phyloP scores from a whole-genome alignment of 1,139 yeast genomes.

The Lodderomyces theae region DNA sequence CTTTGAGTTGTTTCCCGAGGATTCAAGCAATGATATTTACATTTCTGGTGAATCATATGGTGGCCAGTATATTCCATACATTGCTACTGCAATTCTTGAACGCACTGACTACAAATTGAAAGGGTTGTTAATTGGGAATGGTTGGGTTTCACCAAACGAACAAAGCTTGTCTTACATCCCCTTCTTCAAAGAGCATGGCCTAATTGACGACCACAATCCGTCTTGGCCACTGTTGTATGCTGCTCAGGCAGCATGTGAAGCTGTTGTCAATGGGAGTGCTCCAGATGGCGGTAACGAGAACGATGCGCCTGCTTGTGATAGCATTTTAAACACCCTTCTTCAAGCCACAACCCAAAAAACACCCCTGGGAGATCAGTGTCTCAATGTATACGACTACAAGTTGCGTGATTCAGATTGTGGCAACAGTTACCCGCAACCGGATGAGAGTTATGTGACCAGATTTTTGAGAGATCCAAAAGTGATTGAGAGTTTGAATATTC shows the following conservation, averaged over 20 bases:
- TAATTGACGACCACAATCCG: conserved; percentile 43
- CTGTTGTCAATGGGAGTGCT: conserved; percentile 18
- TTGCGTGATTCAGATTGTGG: conserved; percentile 78
- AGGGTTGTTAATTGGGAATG: conserved; percentile 86
- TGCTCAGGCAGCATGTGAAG: conserved; percentile 64
- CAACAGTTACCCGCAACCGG: conserved; percentile 79
- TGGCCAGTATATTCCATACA: conserved; percentile 92
- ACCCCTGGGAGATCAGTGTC: conserved; percentile 47
- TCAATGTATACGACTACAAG: conserved; percentile 80
- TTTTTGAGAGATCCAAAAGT: conserved; percentile 61
- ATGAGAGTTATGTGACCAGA: background rate
- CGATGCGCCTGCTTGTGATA: conserved; percentile 42
- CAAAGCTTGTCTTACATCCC: conserved; percentile 84
- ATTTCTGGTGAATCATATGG: conserved; percentile 96
- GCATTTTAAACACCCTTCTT: conserved; percentile 41
- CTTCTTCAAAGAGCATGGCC: conserved; percentile 56
- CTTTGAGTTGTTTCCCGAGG: conserved; percentile 73
- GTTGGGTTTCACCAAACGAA: conserved; percentile 86
- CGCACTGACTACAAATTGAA: conserved; percentile 45
- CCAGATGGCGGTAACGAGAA: conserved; percentile 24
- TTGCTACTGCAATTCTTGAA: conserved; percentile 61
- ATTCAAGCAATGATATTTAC: conserved; percentile 58
- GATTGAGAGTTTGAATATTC: conserved; percentile 55
- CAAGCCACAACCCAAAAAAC: conserved; percentile 28
- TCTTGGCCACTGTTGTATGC: conserved; percentile 39